These are phyloP conservation scores for Hsuehochloa calcarea DNA, from an alignment of 176 grass and related monocot species.

Conservation along the genomic window DNA sequence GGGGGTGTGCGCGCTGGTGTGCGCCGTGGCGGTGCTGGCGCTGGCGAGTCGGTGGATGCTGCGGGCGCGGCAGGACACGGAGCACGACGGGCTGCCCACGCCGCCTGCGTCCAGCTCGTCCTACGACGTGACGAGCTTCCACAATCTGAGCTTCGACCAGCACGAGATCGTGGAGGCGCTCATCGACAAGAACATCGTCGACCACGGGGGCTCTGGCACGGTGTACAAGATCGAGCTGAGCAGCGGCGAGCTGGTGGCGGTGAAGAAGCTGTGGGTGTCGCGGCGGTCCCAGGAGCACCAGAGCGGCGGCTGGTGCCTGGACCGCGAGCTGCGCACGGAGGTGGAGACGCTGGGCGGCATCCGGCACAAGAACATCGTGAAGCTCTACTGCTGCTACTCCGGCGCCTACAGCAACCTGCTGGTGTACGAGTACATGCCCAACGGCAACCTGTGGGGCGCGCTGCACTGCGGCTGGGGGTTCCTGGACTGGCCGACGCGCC, in stretches of 20 bases:
- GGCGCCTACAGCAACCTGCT: constrained; percentile 74
- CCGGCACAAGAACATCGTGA: constrained; percentile 98
- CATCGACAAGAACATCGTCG: constrained; percentile 92
- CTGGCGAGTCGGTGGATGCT: constrained; percentile 49
- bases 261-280: constrained; percentile 85
- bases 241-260: constrained; percentile 69
- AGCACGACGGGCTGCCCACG: constrained; percentile 50
- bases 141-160: constrained; percentile 82
- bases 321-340: constrained; percentile 72
- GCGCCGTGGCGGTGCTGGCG: constrained; percentile 35
- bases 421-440: constrained; percentile 98
- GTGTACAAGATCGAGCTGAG: constrained; percentile 94
- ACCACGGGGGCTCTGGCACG: constrained; percentile 71
- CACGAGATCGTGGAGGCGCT: constrained; percentile 92
- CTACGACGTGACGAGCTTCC: constrained; percentile 92
- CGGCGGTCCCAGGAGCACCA: background rate
- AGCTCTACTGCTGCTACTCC: constrained; percentile 97
- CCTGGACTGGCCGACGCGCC: constrained; percentile 82
- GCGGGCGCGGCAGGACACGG: constrained; percentile 10
- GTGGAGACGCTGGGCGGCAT: constrained; percentile 99
- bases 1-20: constrained; percentile 43
- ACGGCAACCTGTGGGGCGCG: constrained; percentile 90
- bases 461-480: constrained; percentile 67
- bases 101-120: constrained; percentile 53
- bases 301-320: background rate